Base-by-base conservation (phyloP, 768 basidiomycete genomes). In the Macrolepiota albuminosa region DNA sequence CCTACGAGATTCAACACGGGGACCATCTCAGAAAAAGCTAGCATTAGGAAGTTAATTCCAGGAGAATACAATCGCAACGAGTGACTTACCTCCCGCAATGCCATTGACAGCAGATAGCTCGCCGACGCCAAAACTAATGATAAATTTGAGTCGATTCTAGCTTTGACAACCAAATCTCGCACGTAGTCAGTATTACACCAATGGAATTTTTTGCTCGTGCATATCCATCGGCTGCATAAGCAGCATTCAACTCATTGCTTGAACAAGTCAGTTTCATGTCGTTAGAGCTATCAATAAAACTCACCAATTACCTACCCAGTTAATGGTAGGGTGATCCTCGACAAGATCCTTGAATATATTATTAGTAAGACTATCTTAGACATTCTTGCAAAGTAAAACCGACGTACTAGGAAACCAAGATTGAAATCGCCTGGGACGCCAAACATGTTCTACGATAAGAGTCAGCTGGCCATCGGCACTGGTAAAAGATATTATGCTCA, bases 201-300 rank as follows among this genome's bases (percentile, higher is more conserved):
- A 93, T 74, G 64, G 83, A 56, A 53, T 87, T 84, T 64, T 93
- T 95, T 55, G 95, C 86, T 59, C 95, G 83, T 21, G 95, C 92
- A 71, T 96, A 96, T 11, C 95, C 95, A 68, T 95, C 94, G 0
- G 92, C 92, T 16, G 95, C 95, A 71, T 97, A 97, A 0, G 91
- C 81, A 0, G 92, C 89, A 63, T 95, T 92, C 50, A 95, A 78
- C 69, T 94, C 89, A 61, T 93, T 92, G 64, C 90, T 91, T 60
- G 0, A 43, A 16, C n/a, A 31, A 24, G 48, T 58, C 33, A 61
- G 40, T 13, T 43, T 18, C 31, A 16, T 0, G 7, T 14, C 4
- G 3, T 14, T 1, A 11, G 24, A 14, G 1, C 5, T 33, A 2
- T 21, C 1, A 16, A 11, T 6, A 34, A 2, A 14, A 37, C 51